Conservation (phyloP, 2,329 filamentous ascomycete genomes). For the Penicillium olsonii region DNA sequence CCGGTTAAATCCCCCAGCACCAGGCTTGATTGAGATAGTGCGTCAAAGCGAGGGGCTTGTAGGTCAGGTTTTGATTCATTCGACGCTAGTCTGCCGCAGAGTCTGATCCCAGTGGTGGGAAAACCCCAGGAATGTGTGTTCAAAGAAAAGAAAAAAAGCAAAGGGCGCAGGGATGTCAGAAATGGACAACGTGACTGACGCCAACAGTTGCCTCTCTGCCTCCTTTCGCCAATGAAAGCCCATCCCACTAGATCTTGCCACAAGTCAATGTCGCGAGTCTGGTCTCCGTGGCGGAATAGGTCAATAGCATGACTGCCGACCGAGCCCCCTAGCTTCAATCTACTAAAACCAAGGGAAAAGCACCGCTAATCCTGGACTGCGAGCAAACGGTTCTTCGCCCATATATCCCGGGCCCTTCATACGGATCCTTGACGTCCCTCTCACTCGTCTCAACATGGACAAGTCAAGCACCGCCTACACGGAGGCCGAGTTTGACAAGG, state of each 20-base stretch:
- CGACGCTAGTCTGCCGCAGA: not conserved
- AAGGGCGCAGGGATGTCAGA: not conserved
- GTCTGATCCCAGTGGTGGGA: slow-evolving; percentile 17
- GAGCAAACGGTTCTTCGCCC: not conserved
- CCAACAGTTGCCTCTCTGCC: slow-evolving; percentile 1
- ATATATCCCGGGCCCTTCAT: not conserved
- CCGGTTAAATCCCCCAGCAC: slow-evolving; percentile 7
- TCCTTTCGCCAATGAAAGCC: slow-evolving; percentile 10
- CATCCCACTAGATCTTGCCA: slow-evolving; percentile 1
- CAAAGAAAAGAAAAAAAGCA: not conserved
- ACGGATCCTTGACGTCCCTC: not conserved
- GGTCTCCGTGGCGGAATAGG: slow-evolving; percentile 22
- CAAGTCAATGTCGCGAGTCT: not conserved
- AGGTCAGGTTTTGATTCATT: not conserved
- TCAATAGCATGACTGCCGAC: slow-evolving; percentile 1
- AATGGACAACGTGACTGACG: slow-evolving; percentile 11
- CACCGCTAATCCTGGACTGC: slow-evolving; percentile 2
- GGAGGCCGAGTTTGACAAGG: slow-evolving; percentile 10
- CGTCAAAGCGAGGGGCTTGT: not conserved
- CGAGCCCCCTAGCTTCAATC: slow-evolving; percentile 3
- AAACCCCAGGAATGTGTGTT: slow-evolving; percentile 3
- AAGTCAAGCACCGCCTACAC: slow-evolving; percentile 3
- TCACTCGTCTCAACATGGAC: slow-evolving; percentile 1
- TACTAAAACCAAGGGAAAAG: slow-evolving; percentile 10
- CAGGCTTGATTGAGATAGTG: not conserved